Percentiles rank a stretch among this genome's conserved stretches.
Conservation (phyloP, 352 stramenopile species). For the Blastocystis sp. region DNA sequence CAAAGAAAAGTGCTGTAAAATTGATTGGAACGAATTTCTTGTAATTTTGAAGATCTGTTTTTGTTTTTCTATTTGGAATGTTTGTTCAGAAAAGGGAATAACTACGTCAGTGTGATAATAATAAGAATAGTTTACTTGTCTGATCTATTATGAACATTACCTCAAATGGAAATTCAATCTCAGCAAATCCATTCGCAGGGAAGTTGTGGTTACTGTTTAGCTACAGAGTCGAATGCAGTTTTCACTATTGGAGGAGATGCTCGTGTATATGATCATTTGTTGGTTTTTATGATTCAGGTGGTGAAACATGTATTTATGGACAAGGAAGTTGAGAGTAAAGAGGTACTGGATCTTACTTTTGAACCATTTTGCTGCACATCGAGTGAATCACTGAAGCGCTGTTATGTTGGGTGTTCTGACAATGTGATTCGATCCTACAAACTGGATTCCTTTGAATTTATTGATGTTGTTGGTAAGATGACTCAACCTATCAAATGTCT, state of each 20-base stretch:
- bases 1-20: not conserved
- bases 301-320: conserved; percentile 17
- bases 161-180: conserved; percentile 33
- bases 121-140: no score
- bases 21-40: not conserved
- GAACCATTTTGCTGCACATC: not conserved
- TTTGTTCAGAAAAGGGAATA: no score
- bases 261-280: not conserved
- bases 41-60: not conserved
- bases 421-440: conserved; percentile 40
- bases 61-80: not conserved
- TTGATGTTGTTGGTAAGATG: conserved; percentile 3
- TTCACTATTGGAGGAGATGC: conserved; percentile 44
- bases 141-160: not conserved
- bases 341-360: not conserved
- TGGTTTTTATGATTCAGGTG: not conserved
- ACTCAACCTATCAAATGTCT: conserved; percentile 43
- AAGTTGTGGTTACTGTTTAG: not conserved
- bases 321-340: not conserved
- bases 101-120: no score
- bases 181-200: conserved; percentile 45
- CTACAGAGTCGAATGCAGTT: not conserved
- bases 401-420: conserved; percentile 25
- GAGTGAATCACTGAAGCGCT: conserved; percentile 6
- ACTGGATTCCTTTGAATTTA: conserved; percentile 57